Percentiles rank a stretch among this genome's conserved stretches.
Conservation (phyloP, 306 rosid species). For the Acacia crassicarpa region DNA sequence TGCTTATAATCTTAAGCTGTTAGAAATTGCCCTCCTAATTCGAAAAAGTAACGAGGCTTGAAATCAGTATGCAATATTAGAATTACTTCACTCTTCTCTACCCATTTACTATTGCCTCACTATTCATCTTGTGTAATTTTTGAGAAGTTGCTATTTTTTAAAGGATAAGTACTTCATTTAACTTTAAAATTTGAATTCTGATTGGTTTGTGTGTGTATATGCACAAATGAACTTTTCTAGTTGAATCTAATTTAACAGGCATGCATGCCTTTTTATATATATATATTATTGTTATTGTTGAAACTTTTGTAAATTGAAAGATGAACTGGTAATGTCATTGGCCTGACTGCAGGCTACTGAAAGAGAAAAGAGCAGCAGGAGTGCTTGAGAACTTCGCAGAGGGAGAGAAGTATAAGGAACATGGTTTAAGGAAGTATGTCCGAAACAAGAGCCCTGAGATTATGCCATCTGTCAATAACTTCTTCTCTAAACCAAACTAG, state of each 20-base stretch:
- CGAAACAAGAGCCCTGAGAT: constrained; percentile 50
- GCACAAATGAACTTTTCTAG: too few relatives aligned
- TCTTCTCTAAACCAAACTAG: constrained; percentile 65
- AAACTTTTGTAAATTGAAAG: not conserved
- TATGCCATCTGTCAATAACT: constrained; percentile 74
- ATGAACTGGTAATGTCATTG: not conserved
- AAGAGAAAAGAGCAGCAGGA: constrained; percentile 69
- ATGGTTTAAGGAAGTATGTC: constrained; percentile 47
- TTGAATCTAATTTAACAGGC: too few relatives aligned
- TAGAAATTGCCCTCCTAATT: too few relatives aligned
- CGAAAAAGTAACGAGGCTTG: not conserved
- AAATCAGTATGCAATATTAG: not conserved
- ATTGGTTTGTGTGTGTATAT: not conserved
- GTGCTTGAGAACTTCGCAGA: constrained; percentile 62
- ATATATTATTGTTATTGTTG: too few relatives aligned
- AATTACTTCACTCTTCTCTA: not conserved
- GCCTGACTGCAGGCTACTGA: constrained; percentile 46
- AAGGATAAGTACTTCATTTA: not conserved
- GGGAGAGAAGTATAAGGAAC: constrained; percentile 40
- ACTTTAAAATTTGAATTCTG: too few relatives aligned
- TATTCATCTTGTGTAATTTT: not conserved
- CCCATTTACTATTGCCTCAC: too few relatives aligned
- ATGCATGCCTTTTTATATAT: too few relatives aligned
- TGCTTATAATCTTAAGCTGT: too few relatives aligned
- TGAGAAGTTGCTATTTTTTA: not conserved